Evolutionary conservation across 495 filamentous ascomycete species (phyloP), one percentile per base, ranked within the genome.

Genomic region (Niebla homalea): DNA sequence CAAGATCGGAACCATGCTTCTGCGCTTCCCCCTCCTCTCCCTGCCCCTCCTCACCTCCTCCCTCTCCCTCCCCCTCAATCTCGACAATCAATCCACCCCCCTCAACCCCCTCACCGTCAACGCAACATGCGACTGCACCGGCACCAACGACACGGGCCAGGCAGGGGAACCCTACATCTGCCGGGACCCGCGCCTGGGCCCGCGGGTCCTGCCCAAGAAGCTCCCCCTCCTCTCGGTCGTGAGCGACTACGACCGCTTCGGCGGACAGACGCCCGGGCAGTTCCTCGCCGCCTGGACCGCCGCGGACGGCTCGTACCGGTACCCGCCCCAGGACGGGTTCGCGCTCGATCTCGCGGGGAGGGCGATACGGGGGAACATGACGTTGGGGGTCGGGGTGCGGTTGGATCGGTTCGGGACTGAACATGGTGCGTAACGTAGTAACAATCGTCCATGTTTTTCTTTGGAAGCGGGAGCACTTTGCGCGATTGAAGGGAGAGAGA

Each of bases 331-430:
- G 4, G 51, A 67, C 15, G 76, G 77, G 1, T 79, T 73, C 50
- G 52, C 64, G 8, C 29, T 69, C 3, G 60, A 64, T 50, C 58
- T 55, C 12, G 51, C 37, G 0, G 60, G 63, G 0, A 36, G 40
- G 0, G 60, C 67, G 1, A 76, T 79, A 40, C 43, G 61, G 16
- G 73, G 71, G 2, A 70, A 69, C 23, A 60, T 70, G 36, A 72
- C 67, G 1, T 62, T 80, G 0, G 49, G 49, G 5, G 62, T 56
- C 1, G 75, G 73, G 5, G 65, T 65, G 43, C 59, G 75, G 50
- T 40, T 80, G n/a, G 76, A 80, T 50, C 63, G 77, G 7, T 80
- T 79, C 49, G 76, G 77, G 0, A 61, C 60, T 12, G 70, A 76
- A 53, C 65, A 61, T 43, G 68, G 67, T 18, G 38, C 38, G 53